These are phyloP conservation scores for Calonectria ilicicola DNA, from an alignment of 2,329 filamentous ascomycete species.

Conservation along the genomic window DNA sequence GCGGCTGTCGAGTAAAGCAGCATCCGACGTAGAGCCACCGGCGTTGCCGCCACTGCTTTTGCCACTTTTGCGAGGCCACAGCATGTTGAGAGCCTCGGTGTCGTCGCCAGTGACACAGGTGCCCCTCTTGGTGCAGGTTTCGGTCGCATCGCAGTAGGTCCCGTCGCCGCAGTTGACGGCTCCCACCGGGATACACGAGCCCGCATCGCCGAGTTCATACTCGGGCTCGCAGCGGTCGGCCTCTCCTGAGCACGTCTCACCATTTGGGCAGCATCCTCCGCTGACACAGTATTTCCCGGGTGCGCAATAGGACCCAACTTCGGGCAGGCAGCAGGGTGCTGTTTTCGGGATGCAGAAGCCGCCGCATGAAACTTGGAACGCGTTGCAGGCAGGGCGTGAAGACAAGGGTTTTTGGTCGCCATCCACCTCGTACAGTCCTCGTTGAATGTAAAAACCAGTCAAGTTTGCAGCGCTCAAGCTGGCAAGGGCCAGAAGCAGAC, in stretches of 20 bases:
- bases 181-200: not conserved
- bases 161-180: not conserved
- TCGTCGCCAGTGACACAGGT: not conserved
- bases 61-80: not conserved
- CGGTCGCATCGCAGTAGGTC: not conserved
- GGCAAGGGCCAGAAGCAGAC: not conserved
- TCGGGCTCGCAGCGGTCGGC: not conserved
- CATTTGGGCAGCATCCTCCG: not conserved
- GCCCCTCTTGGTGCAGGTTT: not conserved
- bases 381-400: not conserved
- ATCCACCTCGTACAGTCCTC: not conserved
- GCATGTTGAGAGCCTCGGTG: not conserved
- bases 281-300: not conserved
- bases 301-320: not conserved
- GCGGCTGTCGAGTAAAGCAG: not conserved
- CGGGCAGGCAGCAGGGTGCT: not conserved
- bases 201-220: not conserved
- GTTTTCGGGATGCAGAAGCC: not conserved
- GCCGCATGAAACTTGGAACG: not conserved
- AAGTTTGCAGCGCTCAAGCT: not conserved
- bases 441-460: not conserved
- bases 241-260: not conserved
- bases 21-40: not conserved
- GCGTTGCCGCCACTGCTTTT: not conserved
- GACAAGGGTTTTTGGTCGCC: not conserved